Conservation (phyloP, 2,329 filamentous ascomycete genomes). For the Ceratocystis smalleyi region DNA sequence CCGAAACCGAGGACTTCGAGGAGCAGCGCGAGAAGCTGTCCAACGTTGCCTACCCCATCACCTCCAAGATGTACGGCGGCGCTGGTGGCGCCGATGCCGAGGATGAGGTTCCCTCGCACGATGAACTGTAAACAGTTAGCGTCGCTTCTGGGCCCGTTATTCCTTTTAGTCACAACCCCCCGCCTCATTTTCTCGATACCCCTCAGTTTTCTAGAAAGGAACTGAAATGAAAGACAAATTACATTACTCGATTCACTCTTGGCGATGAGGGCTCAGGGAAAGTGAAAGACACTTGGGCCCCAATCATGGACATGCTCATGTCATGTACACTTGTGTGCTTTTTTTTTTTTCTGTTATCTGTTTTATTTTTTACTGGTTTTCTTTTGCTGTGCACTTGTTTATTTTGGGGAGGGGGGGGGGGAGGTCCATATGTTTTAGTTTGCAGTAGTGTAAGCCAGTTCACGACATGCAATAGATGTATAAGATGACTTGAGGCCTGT, state of each 20-base stretch:
- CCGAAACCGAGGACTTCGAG: constrained; percentile 85
- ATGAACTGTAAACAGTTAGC: constrained; percentile 53
- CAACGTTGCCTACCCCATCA: constrained; percentile 94
- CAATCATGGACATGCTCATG: not conserved
- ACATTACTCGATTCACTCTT: constrained; percentile 17
- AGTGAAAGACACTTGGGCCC: not conserved
- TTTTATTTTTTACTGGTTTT: constrained; percentile 18
- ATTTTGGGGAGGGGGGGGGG: not conserved
- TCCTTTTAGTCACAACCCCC: not conserved
- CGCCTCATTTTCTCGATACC: constrained; percentile 6
- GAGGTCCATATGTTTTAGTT: not conserved
- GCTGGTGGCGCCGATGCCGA: constrained; percentile 46
- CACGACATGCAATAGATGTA: not conserved
- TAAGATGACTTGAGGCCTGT: not conserved
- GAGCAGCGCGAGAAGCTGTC: constrained; percentile 99
- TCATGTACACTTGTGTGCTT: not conserved
- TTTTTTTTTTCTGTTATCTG: constrained; percentile 1
- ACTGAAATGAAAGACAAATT: constrained; percentile 16
- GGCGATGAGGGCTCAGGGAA: not conserved
- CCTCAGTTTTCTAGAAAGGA: constrained; percentile 7
- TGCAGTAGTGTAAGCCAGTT: not conserved
- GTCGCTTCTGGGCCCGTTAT: not conserved
- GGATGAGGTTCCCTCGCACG: constrained; percentile 57
- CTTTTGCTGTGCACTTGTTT: constrained; percentile 27
- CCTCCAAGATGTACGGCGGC: constrained; percentile 81